Base-by-base conservation (phyloP, 306 rosid genomes). In the Dalbergia cultrata region DNA sequence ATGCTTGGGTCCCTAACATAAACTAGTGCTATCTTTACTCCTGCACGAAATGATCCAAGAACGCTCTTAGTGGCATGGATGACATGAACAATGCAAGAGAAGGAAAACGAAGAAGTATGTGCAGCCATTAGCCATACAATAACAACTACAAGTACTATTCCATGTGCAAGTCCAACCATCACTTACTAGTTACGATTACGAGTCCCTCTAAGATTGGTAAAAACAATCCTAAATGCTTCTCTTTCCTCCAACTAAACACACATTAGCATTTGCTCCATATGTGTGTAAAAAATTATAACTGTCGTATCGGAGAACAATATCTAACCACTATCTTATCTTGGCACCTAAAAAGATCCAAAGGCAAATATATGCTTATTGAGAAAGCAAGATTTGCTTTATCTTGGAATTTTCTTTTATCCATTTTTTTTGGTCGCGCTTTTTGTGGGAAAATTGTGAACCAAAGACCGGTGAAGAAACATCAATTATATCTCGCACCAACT, bases 381-480 rank as follows among this genome's bases (percentile, higher is more conserved):
- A 82, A 72, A 86, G 69, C 68, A 54, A 13, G 47, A 62, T 74
- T 60, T 72, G 60, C 68, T 82, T 78, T 62, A 43, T 61, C 80
- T 78, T 50, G 83, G 78, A 82, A 78, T 14, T 5, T 16, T 14
- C 3, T 50, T 50, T 53, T 16, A 5, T 5, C n/a, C 1, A 5
- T 53, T 14, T n/a, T 16, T 5, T 53, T 53, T 53, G 5, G 13
- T 50, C n/a, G 17, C 8, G 56, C 59, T 74, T 78, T 63, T 35
- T 63, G 83, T 78, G 44, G 84, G 79, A 82, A 78, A 82, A 19
- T 82, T 73, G 78, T 72, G 67, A 84, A 66, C 80, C 72, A 57
- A 56, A 70, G 19, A 64, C 33, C 64, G 62, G 26, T 26, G 81
- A 65, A 45, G 72, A 68, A 81, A 83, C 85, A 86, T 76, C 84